Evolutionary conservation across 2,329 filamentous ascomycete genomes (phyloP).

Genomic region (Basipetospora sp.): DNA sequence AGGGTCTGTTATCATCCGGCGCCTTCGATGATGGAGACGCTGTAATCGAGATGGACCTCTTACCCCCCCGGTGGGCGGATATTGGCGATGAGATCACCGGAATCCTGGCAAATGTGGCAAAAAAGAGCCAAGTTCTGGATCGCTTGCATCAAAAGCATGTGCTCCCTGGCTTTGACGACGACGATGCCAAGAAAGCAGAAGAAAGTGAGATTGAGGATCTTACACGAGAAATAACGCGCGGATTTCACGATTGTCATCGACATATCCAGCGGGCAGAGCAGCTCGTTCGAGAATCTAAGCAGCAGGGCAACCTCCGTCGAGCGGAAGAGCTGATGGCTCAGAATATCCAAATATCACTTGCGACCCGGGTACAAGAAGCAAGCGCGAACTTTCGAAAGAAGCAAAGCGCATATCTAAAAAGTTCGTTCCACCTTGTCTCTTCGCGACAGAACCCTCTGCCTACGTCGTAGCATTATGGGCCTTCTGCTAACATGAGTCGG

Average conservation of each 20-base stretch:
- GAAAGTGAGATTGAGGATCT: slow-evolving; percentile 80
- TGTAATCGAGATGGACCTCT: slow-evolving; percentile 93
- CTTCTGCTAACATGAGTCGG: no score
- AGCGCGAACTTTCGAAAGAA: slow-evolving; percentile 92
- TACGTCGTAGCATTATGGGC: no score
- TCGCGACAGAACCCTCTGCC: no score
- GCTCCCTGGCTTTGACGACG: slow-evolving; percentile 89
- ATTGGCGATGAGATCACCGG: slow-evolving; percentile 87
- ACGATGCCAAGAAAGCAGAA: slow-evolving; percentile 72
- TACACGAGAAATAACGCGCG: slow-evolving; percentile 77
- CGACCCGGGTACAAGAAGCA: slow-evolving; percentile 75
- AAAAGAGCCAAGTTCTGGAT: slow-evolving; percentile 71
- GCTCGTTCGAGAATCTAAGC: slow-evolving; percentile 70
- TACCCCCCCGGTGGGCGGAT: slow-evolving; percentile 91
- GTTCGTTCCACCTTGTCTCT: slow-evolving; percentile 30
- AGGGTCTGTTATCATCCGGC: slow-evolving; percentile 69
- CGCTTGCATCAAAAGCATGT: slow-evolving; percentile 95
- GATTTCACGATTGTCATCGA: slow-evolving; percentile 79
- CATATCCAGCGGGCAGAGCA: slow-evolving; percentile 76
- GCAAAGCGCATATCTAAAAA: slow-evolving; percentile 90
- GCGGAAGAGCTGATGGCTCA: slow-evolving; percentile 91
- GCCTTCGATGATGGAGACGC: slow-evolving; percentile 78
- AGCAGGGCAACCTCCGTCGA: slow-evolving; percentile 55
- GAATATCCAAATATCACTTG: slow-evolving; percentile 87
- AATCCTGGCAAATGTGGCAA: slow-evolving; percentile 62